Evolutionary conservation across 2,329 filamentous ascomycete species (phyloP), one percentile per base, ranked within the genome.

Genomic region (Cordyceps pruinosa): DNA sequence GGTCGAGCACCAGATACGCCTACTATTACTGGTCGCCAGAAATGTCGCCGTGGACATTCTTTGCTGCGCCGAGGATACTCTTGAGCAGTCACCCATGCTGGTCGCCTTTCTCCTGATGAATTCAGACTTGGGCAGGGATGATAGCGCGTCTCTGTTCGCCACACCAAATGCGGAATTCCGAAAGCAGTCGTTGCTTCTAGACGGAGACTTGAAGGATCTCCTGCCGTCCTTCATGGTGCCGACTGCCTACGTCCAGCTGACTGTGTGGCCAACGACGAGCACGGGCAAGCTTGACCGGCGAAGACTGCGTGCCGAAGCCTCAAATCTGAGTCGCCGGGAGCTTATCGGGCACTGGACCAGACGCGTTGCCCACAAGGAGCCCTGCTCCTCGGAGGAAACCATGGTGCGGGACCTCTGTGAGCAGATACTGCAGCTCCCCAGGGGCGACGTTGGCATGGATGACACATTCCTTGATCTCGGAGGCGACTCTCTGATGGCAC

Each of bases 381-480:
- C 49, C 10, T 5, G 8, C 8, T 41, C 25, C 6, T 37, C 10
- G 5, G n/a, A 23, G 23, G 49, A 52, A 19, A n/a, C 37, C 2
- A n/a, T 34, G 4, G 17, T 52, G 9, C n/a, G 49, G 12, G 49
- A 52, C 19, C 37, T 52, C 26, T 52, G 49, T 26, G 49, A 30
- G 37, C 9, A 52, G 2, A 42, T 44, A 21, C 49, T 52, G 10
- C 49, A 44, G 37, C 37, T 52, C 4, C 26, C 49, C 15, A 32
- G 37, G 3, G 26, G 26, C 12, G 37, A 44, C 12, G 39, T 52
- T 32, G 39, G 49, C 28, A 44, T 52, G 49, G n/a, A 52, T 9
- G 49, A 52, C 49, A 52, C 49, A 4, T 52, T 52, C 26, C n/a
- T 52, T 6, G 19, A 52, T 44, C 49, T 52, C 12, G 49, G 49